Percentiles rank a stretch among this genome's conserved stretches.
These are phyloP conservation scores for Rubia peregrina DNA, from an alignment of 305 asterid species.

Conservation along the genomic window DNA sequence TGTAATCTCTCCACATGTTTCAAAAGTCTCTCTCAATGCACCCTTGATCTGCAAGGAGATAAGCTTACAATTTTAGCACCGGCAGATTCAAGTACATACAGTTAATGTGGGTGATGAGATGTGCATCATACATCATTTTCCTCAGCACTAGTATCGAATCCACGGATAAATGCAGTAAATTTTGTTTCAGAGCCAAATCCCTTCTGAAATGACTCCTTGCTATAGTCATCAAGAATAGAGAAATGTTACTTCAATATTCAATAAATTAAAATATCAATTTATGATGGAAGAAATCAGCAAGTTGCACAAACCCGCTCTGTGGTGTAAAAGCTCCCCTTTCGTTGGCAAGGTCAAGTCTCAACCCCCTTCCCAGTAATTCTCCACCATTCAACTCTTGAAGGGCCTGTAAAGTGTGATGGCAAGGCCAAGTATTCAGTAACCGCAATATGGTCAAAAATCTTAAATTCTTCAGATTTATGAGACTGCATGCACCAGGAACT, in stretches of 20 bases:
- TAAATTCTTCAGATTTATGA: no score
- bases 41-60: constrained; percentile 45
- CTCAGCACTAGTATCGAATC: constrained; percentile 43
- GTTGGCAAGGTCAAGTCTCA: constrained; percentile 55
- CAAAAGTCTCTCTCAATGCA: constrained; percentile 57
- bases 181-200: constrained; percentile 33
- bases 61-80: neutral
- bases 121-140: constrained; percentile 43
- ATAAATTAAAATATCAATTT: neutral
- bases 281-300: neutral
- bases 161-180: constrained; percentile 51
- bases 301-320: constrained; percentile 29
- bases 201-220: constrained; percentile 46
- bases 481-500: no score
- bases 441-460: neutral
- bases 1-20: constrained; percentile 67
- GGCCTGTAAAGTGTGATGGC: constrained; percentile 36
- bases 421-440: neutral
- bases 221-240: constrained; percentile 1
- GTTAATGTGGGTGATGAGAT: neutral
- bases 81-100: neutral
- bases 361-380: constrained; percentile 55
- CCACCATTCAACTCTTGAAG: constrained; percentile 49
- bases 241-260: neutral
- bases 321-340: constrained; percentile 59